Percentiles rank a stretch among this genome's conserved stretches.
Evolutionary conservation across 257 asterid species (phyloP).

Genomic region (Mentha longifolia): DNA sequence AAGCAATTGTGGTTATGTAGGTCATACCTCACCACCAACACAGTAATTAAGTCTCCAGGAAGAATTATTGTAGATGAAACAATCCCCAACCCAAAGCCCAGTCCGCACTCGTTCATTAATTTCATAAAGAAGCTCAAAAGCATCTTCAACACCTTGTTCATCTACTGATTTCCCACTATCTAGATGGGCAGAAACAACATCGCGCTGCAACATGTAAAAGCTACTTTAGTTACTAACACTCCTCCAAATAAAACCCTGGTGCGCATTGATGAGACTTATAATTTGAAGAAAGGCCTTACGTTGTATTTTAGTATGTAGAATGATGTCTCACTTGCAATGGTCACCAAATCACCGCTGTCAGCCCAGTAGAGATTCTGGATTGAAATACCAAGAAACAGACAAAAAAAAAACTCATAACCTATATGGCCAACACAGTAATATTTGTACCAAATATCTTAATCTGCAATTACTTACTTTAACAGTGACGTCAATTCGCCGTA

Average conservation of each 20-base stretch:
- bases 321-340: constrained; percentile 84
- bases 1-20: constrained; percentile 20
- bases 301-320: constrained; percentile 86
- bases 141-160: constrained; percentile 98
- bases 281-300: constrained; percentile 44
- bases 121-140: constrained; percentile 95
- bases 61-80: constrained; percentile 93
- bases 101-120: constrained; percentile 97
- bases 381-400: constrained; percentile 30
- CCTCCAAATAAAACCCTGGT: constrained; percentile 29
- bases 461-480: constrained; percentile 69
- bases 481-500: constrained; percentile 88
- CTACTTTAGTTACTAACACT: constrained; percentile 40
- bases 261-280: constrained; percentile 19
- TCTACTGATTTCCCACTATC: constrained; percentile 90
- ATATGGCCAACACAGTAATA: constrained; percentile 31
- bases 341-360: constrained; percentile 89
- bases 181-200: constrained; percentile 90
- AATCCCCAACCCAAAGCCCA: constrained; percentile 99
- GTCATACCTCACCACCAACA: constrained; percentile 94
- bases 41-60: constrained; percentile 98
- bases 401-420: constrained; percentile 14
- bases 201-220: constrained; percentile 68
- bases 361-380: constrained; percentile 97
- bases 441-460: not conserved